These are phyloP conservation scores for Penicillium sp. DNA, from an alignment of 2,329 filamentous ascomycete species.

Conservation along the genomic window DNA sequence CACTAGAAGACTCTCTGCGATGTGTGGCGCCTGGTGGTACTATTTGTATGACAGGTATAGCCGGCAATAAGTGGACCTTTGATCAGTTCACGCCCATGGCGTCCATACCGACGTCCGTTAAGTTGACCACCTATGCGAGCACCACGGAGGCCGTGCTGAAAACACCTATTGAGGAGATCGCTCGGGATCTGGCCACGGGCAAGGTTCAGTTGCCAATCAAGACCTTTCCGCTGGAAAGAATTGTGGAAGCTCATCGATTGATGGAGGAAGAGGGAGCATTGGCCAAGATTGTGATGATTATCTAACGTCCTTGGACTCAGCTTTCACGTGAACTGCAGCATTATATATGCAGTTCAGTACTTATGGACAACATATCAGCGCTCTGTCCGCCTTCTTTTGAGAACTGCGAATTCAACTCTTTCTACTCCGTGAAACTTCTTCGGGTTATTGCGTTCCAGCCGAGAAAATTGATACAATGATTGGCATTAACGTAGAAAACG, in stretches of 20 bases:
- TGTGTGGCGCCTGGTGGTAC: neutral
- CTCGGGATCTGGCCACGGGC: neutral
- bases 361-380: too few species aligned
- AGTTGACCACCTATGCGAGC: neutral
- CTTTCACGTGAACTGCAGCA: too few species aligned
- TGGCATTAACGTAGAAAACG: too few species aligned
- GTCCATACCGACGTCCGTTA: neutral
- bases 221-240: neutral
- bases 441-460: too few species aligned
- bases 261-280: slow-evolving; percentile 1
- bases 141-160: neutral
- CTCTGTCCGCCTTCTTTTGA: too few species aligned
- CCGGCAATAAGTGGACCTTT: neutral
- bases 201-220: neutral
- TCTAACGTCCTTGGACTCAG: too few species aligned
- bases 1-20: neutral
- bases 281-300: neutral
- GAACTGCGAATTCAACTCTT: too few species aligned
- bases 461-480: too few species aligned
- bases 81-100: neutral
- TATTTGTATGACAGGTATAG: neutral
- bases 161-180: slow-evolving; percentile 1
- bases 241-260: neutral
- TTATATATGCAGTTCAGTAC: too few species aligned
- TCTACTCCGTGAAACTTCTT: too few species aligned